Evolutionary conservation across 2,329 filamentous ascomycete genomes (phyloP), one percentile per base, ranked within the genome.

Genomic region (Pseudopyricularia cyperi): DNA sequence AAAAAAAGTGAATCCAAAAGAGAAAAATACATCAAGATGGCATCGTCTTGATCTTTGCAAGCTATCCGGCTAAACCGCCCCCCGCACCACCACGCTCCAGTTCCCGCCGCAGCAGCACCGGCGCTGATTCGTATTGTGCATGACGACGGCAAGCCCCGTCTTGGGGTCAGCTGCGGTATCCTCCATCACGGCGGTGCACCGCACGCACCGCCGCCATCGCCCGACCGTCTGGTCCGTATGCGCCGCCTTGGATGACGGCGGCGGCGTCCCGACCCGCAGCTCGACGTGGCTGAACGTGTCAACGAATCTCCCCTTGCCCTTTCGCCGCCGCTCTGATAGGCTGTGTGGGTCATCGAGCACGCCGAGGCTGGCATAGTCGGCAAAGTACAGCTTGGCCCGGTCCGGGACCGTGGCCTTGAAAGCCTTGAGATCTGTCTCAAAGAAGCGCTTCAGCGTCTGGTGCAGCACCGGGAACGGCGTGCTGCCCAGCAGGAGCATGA

Each of bases 331-430:
- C 19, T 61, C 60, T 3, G 62, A 65, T 12, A 78, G 61, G 4
- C 74, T 77, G 17, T 69, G 68, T 14, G 66, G 66, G 54, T 82
- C 79, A 51, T 82, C 75, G 9, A 76, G 74, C 14, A 88, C 70
- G 5, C 85, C 84, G 11, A 93, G 71, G 62, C 87, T 77, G 48
- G 73, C 73, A 52, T 82, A 87, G 62, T 93, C 80, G 48, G 79
- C 78, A 65, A 79, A 77, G 65, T 89, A 85, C 67, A 86, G 87
- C 48, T 95, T 72, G 55, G 75, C 75, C 9, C 82, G 77, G 28
- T 80, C 75, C 57, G 93, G 80, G 11, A 82, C 74, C 52, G 76
- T 72, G 5, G 70, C 70, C 39, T 77, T 73, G 52, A 90, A 75
- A 19, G 72, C 70, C 0, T 71, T 71, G 28, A 89, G 66, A 46